Percentiles rank a stretch among this genome's conserved stretches.
These are phyloP conservation scores for Parasitella parasitica DNA, from an alignment of 371 early-diverging fungal genomes.

Conservation along the genomic window DNA sequence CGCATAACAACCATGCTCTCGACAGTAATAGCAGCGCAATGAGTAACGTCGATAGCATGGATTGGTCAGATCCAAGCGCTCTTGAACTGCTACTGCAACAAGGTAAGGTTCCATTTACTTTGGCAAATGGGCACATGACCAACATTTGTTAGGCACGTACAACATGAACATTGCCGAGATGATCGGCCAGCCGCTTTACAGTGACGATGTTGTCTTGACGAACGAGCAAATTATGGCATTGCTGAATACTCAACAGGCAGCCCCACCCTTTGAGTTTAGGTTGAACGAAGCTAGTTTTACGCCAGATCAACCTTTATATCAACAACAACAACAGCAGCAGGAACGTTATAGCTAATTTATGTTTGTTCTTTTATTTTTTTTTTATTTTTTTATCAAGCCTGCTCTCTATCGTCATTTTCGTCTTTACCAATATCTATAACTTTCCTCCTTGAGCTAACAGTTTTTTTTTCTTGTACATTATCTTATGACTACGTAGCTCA, in stretches of 20 bases:
- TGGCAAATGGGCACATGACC: background rate
- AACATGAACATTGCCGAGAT: slow-evolving; percentile 9
- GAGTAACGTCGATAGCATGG: slow-evolving; percentile 1
- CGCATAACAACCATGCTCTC: background rate
- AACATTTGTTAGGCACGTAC: background rate
- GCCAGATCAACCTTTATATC: background rate
- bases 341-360: too few species aligned
- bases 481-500: background rate
- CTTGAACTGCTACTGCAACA: slow-evolving; percentile 14
- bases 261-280: slow-evolving; percentile 2
- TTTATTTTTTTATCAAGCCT: too few species aligned
- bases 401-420: background rate
- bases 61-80: slow-evolving; percentile 14
- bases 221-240: slow-evolving; percentile 16
- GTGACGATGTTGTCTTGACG: slow-evolving; percentile 13
- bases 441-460: background rate
- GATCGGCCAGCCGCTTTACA: slow-evolving; percentile 9
- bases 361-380: too few species aligned
- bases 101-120: background rate
- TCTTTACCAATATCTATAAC: background rate
- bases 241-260: slow-evolving; percentile 6
- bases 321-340: background rate
- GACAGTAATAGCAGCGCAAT: background rate
- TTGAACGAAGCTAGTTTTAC: background rate
- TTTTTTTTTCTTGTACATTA: background rate